Base-by-base conservation (phyloP, 2,329 filamentous ascomycete genomes). In the Pseudopithomyces chartarum region DNA sequence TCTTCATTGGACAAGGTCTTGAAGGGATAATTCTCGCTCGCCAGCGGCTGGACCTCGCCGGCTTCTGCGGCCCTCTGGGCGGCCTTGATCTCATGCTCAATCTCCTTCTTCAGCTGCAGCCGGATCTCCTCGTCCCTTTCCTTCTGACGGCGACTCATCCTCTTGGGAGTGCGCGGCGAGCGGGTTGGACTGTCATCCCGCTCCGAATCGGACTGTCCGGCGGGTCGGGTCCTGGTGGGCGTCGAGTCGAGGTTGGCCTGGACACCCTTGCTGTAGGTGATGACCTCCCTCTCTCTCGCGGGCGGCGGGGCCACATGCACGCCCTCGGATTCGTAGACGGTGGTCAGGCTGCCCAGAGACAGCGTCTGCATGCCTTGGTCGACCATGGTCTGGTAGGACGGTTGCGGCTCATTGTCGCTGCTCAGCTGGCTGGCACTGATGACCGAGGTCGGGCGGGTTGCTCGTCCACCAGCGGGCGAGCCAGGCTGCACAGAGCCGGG, bases 261-360 rank as follows among this genome's bases (percentile, higher is more conserved):
- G 20, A 98, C 92, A 54, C 88, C 93, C 80, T 97, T 98, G 82
- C 91, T 98, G 82, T 99, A 99, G 52, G 92, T 96, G 71, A 96
- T 92, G 57, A 96, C 83, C 76, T 99, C 95, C 50, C 65, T 68
- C 62, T 80, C 79, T 33, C 82, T 86, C 51, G 82, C 85, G 33
- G 89, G 87, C 20, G 88, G 89, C 1, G 90, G 47, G 11, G 33
- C 89, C 1, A 89, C 87, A 62, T 88, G 90, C 19, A 87, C 89
- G 1, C 90, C 89, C 1, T 90, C 87, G 62, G 87, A 90, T 75
- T 97, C 93, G 77, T 90, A 92, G 58, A 95, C 85, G 33, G 91
- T 92, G 17, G 88, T 87, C 52, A 92, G 82, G 7, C 90, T 84
- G 11, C 86, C 87, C 1, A 92, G 89, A 7, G 87, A 89, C 19